Evolutionary conservation across 2,329 filamentous ascomycete genomes (phyloP), one percentile per base, ranked within the genome.

Genomic region (Periconia digitata): DNA sequence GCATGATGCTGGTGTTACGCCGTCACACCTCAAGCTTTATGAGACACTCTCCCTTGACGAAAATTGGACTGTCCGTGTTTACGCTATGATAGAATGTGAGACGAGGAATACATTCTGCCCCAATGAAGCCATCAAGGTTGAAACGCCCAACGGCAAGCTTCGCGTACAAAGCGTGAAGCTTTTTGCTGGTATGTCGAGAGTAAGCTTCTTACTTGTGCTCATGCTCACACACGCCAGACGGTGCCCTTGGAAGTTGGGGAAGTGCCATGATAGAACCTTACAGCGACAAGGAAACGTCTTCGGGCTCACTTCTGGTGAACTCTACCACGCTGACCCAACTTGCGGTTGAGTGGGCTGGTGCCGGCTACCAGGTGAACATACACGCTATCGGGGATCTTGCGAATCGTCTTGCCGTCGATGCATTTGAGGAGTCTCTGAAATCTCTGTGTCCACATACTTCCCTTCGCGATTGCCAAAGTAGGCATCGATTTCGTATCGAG

Each of bases 231-330:
- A 44, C 43, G 21, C 6, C 56, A 85, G 85, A 89, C 59, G 86
- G 85, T 18, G 85, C 85, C 2, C 74, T 89, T 1, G 85, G 86
- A 6, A 85, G 82, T 63, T 88, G 85, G 85, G 86, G 86, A 22
- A 85, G 83, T 47, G 85, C 86, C 38, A 78, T 89, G 75, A 75
- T 89, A n/a, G 83, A 86, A 8, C 85, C 85, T 0, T 89, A 89
- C 67, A 74, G 75, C 21, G 86, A 89, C 63, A 82, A 82, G 16
- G 77, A 79, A 2, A 78, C 78, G 49, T 82, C 79, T 0, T 80
- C 77, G 0, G 86, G 86, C 12, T 86, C 84, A 0, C 80, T 89
- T 42, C 77, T 89, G 24, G 81, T 87, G 45, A 85, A 86, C 62
- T 78, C 80, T n/a, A 80, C 79, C 0, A 76, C 79, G 3, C 73